Base-by-base conservation (phyloP, 2,329 filamentous ascomycete genomes). In the Stagonosporopsis chrysanthemi region DNA sequence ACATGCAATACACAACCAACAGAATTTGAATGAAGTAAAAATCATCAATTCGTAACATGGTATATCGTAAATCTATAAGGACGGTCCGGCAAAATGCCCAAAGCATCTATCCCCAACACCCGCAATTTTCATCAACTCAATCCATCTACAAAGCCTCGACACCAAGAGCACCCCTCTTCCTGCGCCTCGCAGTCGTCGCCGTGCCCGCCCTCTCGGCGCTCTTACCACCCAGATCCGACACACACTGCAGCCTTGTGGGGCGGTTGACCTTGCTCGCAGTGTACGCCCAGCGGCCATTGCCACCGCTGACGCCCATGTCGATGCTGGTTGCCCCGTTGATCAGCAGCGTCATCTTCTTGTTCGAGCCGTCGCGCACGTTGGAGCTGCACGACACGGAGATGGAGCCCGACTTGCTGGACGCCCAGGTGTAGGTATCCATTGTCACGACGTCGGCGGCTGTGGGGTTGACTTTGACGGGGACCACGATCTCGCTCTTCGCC, bases 341-440 rank as follows among this genome's bases (percentile, higher is more conserved):
- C 42, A 68, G 55, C n/a, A 77, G 46, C 1, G 58, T 64, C 65
- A 77, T 66, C 19, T 46, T 65, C 46, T 68, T 70, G 49, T 67
- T 69, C 17, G 67, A 65, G 15, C 70, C 69, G 29, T 75, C 74
- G 8, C 69, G 62, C 11, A 77, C 70, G 44, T 76, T 77, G 15
- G 73, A 74, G 28, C 67, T 69, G 36, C 74, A 76, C 1, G 65
- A 64, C 35, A 76, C 72, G 7, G 57, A 50, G 19, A 76, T 66
- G 11, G 69, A 70, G 9, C 75, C 75, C 1, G 67, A 66, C 33
- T 75, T 67, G 19, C 61, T 49, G 0, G 60, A 64, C 26, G 63
- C 69, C 65, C 68, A 73, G 1, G 74, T 75, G 54, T 75, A 77
- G 3, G 60, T 64, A 47, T 75, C 72, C 33, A 77, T 61, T 5